Base-by-base conservation (phyloP, 495 filamentous ascomycete genomes). In the Neurospora sp. region DNA sequence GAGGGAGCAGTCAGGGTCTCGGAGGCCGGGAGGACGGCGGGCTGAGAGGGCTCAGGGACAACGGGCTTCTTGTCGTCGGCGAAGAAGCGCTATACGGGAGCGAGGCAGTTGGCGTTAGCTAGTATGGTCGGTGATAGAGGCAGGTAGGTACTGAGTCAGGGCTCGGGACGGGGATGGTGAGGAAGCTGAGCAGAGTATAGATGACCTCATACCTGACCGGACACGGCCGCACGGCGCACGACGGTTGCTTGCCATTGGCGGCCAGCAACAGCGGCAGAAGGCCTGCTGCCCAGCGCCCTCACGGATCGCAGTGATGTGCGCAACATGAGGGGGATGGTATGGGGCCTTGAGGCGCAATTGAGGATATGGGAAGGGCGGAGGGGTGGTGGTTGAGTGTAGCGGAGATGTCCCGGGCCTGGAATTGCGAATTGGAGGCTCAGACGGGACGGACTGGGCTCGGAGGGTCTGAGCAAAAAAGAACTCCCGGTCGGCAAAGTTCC, bases 281-380 rank as follows among this genome's bases (percentile, higher is more conserved):
- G 82, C 81, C 82, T 86, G 80, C 79, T 80, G 82, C 83, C 83
- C 80, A 87, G 78, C 75, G 84, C 85, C 83, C 86, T 87, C 78
- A 85, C 84, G 77, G 88, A 86, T 81, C 84, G 86, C 83, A 91
- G 78, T 82, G 90, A 90, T 81, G 86, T 85, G 78, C 89, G 90
- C 87, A 91, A 86, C 90, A 92, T 91, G 84, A 84, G 85, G 86
- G 54, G 80, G 86, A 86, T 88, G 82, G 85, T 82, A 78, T 75
- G 80, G 82, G 54, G 82, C 82, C 78, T 79, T 78, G 78, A 74
- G 80, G 80, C 79, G 81, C 82, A 77, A 80, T 78, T 81, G 77
- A 35, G 27, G 54, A 66, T 18, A 66, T 35, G 54, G 54, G 27
- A 78, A 73, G 71, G 41, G 77, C 37, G 75, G 71, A 76, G 75